These are phyloP conservation scores for Ascosphaera aggregata DNA, from an alignment of 2,329 filamentous ascomycete species.

Conservation along the genomic window DNA sequence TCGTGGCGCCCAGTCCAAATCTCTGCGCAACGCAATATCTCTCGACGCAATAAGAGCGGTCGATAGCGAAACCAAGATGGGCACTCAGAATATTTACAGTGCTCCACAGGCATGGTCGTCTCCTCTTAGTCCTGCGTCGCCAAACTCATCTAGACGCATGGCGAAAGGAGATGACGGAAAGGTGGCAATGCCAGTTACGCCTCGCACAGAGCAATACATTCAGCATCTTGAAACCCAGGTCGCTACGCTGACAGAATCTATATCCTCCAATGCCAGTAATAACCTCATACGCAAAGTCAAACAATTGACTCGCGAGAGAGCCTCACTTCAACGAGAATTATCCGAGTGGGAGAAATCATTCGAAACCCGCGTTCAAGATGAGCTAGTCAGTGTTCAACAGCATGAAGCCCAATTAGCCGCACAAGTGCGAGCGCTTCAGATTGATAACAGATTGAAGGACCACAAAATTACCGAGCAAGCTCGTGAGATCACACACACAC, in stretches of 20 bases:
- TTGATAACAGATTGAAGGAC: conserved; percentile 11
- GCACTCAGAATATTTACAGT: background rate
- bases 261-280: conserved; percentile 18
- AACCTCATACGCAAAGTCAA: conserved; percentile 16
- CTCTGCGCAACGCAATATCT: background rate
- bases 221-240: conserved; percentile 26
- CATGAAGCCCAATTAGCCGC: conserved; percentile 11
- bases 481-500: conserved; percentile 12
- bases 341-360: conserved; percentile 12
- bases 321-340: conserved; percentile 12
- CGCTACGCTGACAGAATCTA: conserved; percentile 15
- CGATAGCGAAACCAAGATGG: background rate
- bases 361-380: conserved; percentile 13
- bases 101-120: background rate
- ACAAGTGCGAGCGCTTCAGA: conserved; percentile 12
- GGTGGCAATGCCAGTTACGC: background rate
- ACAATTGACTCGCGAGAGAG: conserved; percentile 12
- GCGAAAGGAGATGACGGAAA: background rate
- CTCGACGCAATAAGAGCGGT: background rate
- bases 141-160: background rate
- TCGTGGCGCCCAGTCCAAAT: background rate
- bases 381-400: conserved; percentile 10
- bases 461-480: conserved; percentile 12
- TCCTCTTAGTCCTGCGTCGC: background rate
- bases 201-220: conserved; percentile 15